Percentiles rank a stretch among this genome's conserved stretches.
These are phyloP conservation scores for Fusarium vanettenii DNA, from an alignment of 2,329 filamentous ascomycete genomes.

Conservation along the genomic window DNA sequence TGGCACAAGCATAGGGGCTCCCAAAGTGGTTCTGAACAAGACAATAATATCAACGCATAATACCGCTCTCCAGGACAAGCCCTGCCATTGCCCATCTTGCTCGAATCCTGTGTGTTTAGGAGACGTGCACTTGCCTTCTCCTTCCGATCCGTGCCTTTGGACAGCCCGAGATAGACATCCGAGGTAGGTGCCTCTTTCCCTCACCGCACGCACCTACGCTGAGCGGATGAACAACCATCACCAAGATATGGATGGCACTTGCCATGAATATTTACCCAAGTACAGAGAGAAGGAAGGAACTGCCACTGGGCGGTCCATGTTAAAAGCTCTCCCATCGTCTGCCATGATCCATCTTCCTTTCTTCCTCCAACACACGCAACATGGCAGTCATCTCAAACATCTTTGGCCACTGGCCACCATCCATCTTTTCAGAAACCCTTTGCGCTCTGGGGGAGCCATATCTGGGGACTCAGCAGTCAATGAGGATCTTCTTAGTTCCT, in stretches of 20 bases:
- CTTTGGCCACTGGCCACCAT: conserved; percentile 24
- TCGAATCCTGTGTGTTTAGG: not conserved
- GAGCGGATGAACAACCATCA: not conserved
- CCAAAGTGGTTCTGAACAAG: not conserved
- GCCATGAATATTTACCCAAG: not conserved
- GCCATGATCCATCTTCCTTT: not conserved
- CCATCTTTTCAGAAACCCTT: conserved; percentile 3
- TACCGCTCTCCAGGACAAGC: not conserved
- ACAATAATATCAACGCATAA: not conserved
- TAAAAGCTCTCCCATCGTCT: not conserved
- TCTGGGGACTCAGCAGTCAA: conserved; percentile 24
- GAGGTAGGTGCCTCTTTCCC: not conserved
- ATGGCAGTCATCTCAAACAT: conserved; percentile 15
- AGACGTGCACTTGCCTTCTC: not conserved
- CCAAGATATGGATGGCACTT: not conserved
- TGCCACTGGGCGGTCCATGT: not conserved
- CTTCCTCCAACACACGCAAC: conserved; percentile 6
- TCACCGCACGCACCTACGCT: not conserved
- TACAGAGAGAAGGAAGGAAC: not conserved
- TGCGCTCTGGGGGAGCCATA: conserved; percentile 21
- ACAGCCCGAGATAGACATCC: not conserved
- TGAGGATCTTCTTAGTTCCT: not conserved
- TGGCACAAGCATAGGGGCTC: not conserved
- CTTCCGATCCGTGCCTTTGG: not conserved
- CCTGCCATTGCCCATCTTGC: not conserved